phyloP scores from a whole-genome alignment of 2,329 filamentous ascomycete genomes.

The Epichloe gansuensis region DNA sequence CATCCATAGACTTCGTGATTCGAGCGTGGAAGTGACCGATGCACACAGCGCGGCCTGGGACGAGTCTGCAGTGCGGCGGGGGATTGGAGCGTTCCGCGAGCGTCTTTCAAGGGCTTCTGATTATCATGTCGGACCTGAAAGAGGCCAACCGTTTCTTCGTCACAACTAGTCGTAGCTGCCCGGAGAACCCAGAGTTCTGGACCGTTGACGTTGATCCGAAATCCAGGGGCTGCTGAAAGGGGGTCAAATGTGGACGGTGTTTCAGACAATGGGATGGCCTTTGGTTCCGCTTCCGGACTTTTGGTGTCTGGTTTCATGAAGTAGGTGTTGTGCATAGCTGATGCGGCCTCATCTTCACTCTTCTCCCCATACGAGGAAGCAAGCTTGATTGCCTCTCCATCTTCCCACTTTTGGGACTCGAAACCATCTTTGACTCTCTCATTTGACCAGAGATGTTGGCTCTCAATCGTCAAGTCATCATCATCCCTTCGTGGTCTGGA shows the following conservation, averaged over 20 bases:
- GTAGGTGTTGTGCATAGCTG: too few relatives aligned
- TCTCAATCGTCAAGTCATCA: not conserved
- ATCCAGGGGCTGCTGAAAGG: not conserved
- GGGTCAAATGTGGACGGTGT: not conserved
- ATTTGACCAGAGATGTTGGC: not conserved
- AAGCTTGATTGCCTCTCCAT: not conserved
- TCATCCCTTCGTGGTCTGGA: not conserved
- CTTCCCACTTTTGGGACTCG: not conserved
- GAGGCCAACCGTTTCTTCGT: not conserved
- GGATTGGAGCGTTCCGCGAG: not conserved
- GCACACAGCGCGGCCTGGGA: not conserved
- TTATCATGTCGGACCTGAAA: not conserved
- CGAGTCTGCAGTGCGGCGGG: constrained; percentile 2
- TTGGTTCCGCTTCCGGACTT: not conserved
- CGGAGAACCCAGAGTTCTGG: not conserved
- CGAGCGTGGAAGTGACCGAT: not conserved
- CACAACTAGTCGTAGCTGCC: not conserved
- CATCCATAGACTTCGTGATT: constrained; percentile 6
- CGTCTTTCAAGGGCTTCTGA: not conserved
- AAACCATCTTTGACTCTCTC: constrained; percentile 3
- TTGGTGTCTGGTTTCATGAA: not conserved
- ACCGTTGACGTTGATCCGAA: too few relatives aligned
- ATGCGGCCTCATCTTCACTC: not conserved
- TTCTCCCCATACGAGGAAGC: not conserved
- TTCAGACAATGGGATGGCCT: not conserved